phyloP scores from a whole-genome alignment of 2,329 filamentous ascomycete species.

The Curvularia sp. region DNA sequence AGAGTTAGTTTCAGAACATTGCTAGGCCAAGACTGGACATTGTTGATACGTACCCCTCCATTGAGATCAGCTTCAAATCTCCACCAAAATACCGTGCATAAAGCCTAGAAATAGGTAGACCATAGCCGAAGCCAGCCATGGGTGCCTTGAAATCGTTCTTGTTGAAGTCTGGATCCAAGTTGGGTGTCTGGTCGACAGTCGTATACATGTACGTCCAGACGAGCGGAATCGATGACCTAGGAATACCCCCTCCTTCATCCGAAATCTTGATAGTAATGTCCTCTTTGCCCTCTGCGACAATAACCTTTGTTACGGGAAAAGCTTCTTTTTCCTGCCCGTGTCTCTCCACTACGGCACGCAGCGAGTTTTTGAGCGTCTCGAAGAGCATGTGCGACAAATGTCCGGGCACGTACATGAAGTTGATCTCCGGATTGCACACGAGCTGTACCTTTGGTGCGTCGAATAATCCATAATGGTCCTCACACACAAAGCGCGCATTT shows the following conservation, averaged over 20 bases:
- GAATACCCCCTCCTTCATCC: constrained; percentile 95
- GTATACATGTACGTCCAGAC: constrained; percentile 99
- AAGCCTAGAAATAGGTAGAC: constrained; percentile 88
- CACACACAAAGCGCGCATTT: constrained; percentile 98
- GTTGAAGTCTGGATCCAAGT: constrained; percentile 95
- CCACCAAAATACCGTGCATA: constrained; percentile 98
- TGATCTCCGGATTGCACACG: constrained; percentile 89
- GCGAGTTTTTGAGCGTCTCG: constrained; percentile 97
- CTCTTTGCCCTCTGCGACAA: constrained; percentile 96
- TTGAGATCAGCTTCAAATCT: constrained; percentile 96
- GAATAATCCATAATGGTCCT: constrained; percentile 97
- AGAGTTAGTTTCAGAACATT: constrained; percentile 25
- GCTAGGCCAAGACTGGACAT: background rate
- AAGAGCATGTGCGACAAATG: constrained; percentile 99
- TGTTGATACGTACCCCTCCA: constrained; percentile 82
- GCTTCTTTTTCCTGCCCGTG: constrained; percentile 95
- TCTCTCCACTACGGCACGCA: constrained; percentile 93
- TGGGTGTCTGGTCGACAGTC: constrained; percentile 94
- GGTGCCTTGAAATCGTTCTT: constrained; percentile 99
- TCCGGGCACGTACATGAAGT: constrained; percentile 99
- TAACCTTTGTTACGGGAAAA: constrained; percentile 96
- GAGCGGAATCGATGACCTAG: constrained; percentile 87
- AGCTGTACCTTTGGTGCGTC: constrained; percentile 96
- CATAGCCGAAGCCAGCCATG: constrained; percentile 99
- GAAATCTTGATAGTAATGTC: constrained; percentile 99